Base-by-base conservation (phyloP, 208 protist genomes). In the Novymonas esmeraldas region DNA sequence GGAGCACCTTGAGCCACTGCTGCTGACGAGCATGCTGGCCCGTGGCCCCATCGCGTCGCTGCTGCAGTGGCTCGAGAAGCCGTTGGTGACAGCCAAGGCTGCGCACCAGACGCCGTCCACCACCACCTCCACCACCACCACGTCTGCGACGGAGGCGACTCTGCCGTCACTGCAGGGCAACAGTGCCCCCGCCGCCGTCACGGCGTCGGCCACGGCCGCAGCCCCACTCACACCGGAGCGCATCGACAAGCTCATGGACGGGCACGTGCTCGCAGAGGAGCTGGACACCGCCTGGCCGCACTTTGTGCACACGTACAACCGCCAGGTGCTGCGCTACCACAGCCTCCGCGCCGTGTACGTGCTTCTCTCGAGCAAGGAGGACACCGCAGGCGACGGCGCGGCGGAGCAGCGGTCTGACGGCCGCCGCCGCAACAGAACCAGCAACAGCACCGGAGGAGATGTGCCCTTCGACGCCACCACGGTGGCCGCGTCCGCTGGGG, bases 11-110 rank as follows among this genome's bases (percentile, higher is more conserved):
- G 70, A 76, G 39, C 70, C 70, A 22, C 44, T 76, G 29, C 70
- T 76, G 18, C 26, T 76, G n/a, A 76, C 70, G 6, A 65, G 46
- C 22, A 76, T 76, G 70, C 62, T 76, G 13, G 70, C 62, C 5
- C 61, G 62, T 13, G 46, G 63, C 20, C 36, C 70, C 18, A 70
- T 54, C 55, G 51, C n/a, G 16, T 38, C 70, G 18, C 62, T 76
- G 11, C 57, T 76, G 56, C 44, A 45, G 14, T 42, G 49, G 9
- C 49, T 64, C 7, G 61, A 64, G 16, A 59, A 36, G 22, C 16
- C 48, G 10, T 59, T 46, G 39, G 24, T 29, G 7, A 50, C 26
- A 14, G 7, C 39, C 14, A 44, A 13, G 36, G 36, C 36, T 41
- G 36, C 36, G 36, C 5, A 11, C 36, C 36, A 41, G 24, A 22